Evolutionary conservation across 495 filamentous ascomycete genomes (phyloP).

Genomic region (Gamarada debralockiae): DNA sequence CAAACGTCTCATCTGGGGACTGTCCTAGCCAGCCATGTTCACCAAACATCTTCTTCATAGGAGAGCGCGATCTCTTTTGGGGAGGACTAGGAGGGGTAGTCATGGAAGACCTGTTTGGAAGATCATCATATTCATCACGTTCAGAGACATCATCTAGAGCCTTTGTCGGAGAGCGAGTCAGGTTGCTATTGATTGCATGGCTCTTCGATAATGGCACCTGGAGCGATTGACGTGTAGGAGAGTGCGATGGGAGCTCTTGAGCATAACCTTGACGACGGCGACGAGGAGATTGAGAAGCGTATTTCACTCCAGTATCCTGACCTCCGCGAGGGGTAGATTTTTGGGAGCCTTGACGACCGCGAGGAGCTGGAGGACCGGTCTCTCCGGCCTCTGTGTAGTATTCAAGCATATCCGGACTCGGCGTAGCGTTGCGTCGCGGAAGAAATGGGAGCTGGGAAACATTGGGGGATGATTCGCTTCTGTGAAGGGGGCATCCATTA

Average conservation of each 20-base stretch:
- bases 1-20: conserved; percentile 22
- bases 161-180: conserved; percentile 14
- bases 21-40: conserved; percentile 46
- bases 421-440: background rate
- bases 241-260: background rate
- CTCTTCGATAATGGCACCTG: background rate
- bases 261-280: background rate
- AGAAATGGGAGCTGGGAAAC: background rate
- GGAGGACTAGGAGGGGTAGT: conserved; percentile 3
- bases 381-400: background rate
- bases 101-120: background rate
- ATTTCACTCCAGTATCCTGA: background rate
- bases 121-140: background rate
- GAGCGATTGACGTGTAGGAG: conserved; percentile 1
- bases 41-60: conserved; percentile 52
- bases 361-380: background rate
- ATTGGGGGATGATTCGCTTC: conserved; percentile 16
- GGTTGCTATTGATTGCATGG: background rate
- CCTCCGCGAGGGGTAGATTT: background rate
- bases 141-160: conserved; percentile 10
- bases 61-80: conserved; percentile 33
- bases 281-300: background rate
- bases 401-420: background rate
- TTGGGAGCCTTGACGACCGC: conserved; percentile 1
- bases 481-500: background rate